phyloP scores from a whole-genome alignment of 768 basidiomycete species.

The Myochromella boudieri region DNA sequence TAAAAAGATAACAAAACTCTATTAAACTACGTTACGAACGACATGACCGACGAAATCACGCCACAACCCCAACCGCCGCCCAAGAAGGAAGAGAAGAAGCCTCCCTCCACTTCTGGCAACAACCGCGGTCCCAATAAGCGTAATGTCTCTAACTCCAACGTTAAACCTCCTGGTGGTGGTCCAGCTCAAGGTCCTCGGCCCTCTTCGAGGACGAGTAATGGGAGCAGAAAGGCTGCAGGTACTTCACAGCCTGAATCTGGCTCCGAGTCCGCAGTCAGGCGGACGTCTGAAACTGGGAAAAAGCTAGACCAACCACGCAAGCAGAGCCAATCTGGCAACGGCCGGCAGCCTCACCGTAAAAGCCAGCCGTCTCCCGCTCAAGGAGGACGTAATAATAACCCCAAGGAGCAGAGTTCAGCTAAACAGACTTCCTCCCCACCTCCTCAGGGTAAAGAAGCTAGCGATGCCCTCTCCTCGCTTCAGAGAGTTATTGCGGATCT shows the following conservation, averaged over 20 bases:
- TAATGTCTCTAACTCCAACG: constrained; percentile 49
- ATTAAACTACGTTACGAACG: constrained; percentile 67
- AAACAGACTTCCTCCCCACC: constrained; percentile 47
- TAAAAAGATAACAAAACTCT: constrained; percentile 51
- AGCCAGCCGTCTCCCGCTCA: constrained; percentile 59
- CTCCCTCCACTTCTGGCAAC: constrained; percentile 42
- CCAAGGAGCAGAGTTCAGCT: constrained; percentile 40
- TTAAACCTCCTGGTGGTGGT: constrained; percentile 41
- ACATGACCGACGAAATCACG: constrained; percentile 83
- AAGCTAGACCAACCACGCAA: constrained; percentile 53
- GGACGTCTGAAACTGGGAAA: constrained; percentile 54
- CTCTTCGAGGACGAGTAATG: constrained; percentile 62
- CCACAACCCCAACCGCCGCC: constrained; percentile 52
- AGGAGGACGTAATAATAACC: constrained; percentile 43
- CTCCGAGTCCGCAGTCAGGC: constrained; percentile 67
- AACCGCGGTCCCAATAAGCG: constrained; percentile 57
- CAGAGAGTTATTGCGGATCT: constrained; percentile 94
- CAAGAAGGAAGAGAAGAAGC: constrained; percentile 79
- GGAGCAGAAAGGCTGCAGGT: constrained; percentile 50
- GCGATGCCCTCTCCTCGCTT: constrained; percentile 82
- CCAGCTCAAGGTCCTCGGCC: constrained; percentile 50
- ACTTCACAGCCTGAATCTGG: constrained; percentile 59
- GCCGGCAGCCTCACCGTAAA: constrained; percentile 55
- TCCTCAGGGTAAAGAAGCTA: constrained; percentile 60
- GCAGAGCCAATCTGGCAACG: constrained; percentile 49